Base-by-base conservation (phyloP, 2,329 filamentous ascomycete species). In the Cyphellophora europaea region DNA sequence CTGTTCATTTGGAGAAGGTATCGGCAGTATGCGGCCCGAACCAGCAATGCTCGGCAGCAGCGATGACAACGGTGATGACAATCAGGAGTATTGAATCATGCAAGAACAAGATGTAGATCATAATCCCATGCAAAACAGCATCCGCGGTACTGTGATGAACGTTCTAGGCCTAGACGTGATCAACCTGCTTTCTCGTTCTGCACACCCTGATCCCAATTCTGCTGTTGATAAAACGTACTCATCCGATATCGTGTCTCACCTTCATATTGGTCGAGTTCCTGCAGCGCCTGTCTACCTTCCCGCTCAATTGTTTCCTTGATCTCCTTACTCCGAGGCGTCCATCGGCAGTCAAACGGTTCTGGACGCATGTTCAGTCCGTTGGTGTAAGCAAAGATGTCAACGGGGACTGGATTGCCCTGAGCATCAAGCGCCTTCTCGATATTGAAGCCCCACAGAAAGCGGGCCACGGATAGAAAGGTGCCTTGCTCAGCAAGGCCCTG, bases 321-420 rank as follows among this genome's bases (percentile, higher is more conserved):
- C 38, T 63, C 61, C 11, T 64, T 58, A 10, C 52, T 66, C 18
- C 72, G 57, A 10, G 71, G 67, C 21, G 54, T 61, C 41, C 76
- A 72, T 35, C 59, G 63, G 36, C 72, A 75, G 36, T 62, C 53
- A 47, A 77, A 77, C 0, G 67, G 66, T 41, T 65, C 61, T 3
- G 72, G 72, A 2, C 72, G 62, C 70, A 72, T 73, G 42, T 76
- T 76, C 15, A 75, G 55, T 2, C 72, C 72, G 42, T 76, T 72
- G 1, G 66, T 72, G 42, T 69, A 71, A 37, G 66, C 56, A 42
- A 73, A 72, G 27, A 76, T 74, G 40, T 77, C 71, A 25, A 76
- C 67, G 2, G 67, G 62, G 12, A 71, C 58, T 12, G 63, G 57
- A 15, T 59, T 62, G 1, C 69, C 69, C 18, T 54, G 41, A 25